These are phyloP conservation scores for Neophaeococcomyces mojaviensis DNA, from an alignment of 2,329 filamentous ascomycete species.

Conservation along the genomic window DNA sequence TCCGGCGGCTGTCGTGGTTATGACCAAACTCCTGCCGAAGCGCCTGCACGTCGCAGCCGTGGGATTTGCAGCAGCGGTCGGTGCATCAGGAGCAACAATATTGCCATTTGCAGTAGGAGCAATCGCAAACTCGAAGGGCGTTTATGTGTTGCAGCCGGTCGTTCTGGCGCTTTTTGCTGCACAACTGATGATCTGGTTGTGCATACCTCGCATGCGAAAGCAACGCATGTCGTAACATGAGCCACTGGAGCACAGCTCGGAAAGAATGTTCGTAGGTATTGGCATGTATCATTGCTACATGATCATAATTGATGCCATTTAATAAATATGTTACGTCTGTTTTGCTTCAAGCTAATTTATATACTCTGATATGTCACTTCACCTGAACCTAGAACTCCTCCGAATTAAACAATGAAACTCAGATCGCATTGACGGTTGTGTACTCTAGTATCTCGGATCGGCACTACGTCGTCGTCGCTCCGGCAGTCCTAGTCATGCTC, in stretches of 20 bases:
- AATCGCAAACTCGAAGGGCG: conserved; percentile 44
- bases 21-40: conserved; percentile 62
- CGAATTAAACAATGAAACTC: too few species aligned
- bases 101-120: conserved; percentile 35
- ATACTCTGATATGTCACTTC: too few species aligned
- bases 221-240: conserved; percentile 1
- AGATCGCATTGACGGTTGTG: too few species aligned
- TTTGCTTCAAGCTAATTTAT: too few species aligned
- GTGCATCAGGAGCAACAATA: conserved; percentile 55
- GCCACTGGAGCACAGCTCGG: neutral
- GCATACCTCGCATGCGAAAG: conserved; percentile 19
- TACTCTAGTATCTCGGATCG: too few species aligned
- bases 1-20: conserved; percentile 62
- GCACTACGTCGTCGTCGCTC: too few species aligned
- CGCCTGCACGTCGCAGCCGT: conserved; percentile 67
- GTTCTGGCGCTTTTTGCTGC: conserved; percentile 39
- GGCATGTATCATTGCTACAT: too few species aligned
- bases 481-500: too few species aligned
- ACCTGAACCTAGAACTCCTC: too few species aligned
- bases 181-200: conserved; percentile 16
- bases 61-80: conserved; percentile 68
- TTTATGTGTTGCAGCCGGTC: conserved; percentile 51
- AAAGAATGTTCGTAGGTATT: too few species aligned
- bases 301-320: too few species aligned
- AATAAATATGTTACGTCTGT: too few species aligned